Evolutionary conservation across 495 filamentous ascomycete species (phyloP).

Genomic region (Penicillium argentinense): DNA sequence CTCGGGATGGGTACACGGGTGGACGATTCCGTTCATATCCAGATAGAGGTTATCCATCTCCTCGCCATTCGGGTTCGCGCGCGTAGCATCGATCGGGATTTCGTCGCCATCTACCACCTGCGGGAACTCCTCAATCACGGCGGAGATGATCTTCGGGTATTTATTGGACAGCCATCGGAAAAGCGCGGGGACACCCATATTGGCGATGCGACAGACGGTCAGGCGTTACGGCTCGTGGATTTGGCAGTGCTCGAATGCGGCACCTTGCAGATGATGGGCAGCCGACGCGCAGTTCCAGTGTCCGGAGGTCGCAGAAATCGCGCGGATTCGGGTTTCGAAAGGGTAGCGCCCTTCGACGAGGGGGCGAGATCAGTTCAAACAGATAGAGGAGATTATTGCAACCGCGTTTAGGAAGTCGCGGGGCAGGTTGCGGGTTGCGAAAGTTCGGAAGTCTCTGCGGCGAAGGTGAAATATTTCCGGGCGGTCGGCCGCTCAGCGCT

Average conservation of each 20-base stretch:
- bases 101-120: slow-evolving; percentile 73
- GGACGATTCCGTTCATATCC: slow-evolving; percentile 99
- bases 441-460: slow-evolving; percentile 19
- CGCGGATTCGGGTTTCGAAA: neutral
- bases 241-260: slow-evolving; percentile 14
- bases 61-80: slow-evolving; percentile 93
- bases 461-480: slow-evolving; percentile 19
- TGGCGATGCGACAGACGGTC: slow-evolving; percentile 31
- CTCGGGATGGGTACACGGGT: slow-evolving; percentile 98
- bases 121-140: slow-evolving; percentile 83
- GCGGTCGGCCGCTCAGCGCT: slow-evolving; percentile 25
- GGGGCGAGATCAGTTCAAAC: neutral
- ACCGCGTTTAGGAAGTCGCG: slow-evolving; percentile 16
- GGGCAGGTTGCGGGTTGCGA: slow-evolving; percentile 14
- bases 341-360: neutral
- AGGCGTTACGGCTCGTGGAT: slow-evolving; percentile 5
- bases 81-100: slow-evolving; percentile 80
- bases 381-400: slow-evolving; percentile 10
- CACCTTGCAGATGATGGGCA: neutral
- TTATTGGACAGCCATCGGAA: slow-evolving; percentile 94
- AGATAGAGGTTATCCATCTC: slow-evolving; percentile 98
- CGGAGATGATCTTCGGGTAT: slow-evolving; percentile 92
- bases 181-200: slow-evolving; percentile 91
- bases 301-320: neutral
- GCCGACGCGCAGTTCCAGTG: neutral